Base-by-base conservation (phyloP, 306 rosid genomes). In the Purshia tridentata region DNA sequence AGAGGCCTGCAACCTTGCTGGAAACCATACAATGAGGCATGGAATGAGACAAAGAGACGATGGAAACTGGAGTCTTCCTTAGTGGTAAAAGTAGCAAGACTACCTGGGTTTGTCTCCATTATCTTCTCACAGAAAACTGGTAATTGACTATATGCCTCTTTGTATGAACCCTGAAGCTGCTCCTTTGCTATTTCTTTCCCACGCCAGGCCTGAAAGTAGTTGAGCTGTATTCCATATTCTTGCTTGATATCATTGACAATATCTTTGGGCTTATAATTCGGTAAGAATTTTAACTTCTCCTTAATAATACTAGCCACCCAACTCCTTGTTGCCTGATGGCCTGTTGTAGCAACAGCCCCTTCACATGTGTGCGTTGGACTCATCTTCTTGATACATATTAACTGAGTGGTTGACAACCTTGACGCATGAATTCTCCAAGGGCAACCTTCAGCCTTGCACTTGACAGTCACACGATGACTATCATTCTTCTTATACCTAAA, bases 371-470 rank as follows among this genome's bases (percentile, higher is more conserved):
- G 98, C 4, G 80, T 71, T 45, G 96, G 61, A 83, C 88, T 89
- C 96, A 94, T 94, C 82, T 94, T 94, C 88, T 94, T 94, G 74
- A 94, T 91, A 75, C 98, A 94, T 81, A 94, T 94, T 85, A 94
- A 83, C 69, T 86, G 98, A 64, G 98, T 91, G 14, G 92, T 91
- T 15, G 98, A 94, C 78, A 94, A 75, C 86, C 97, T 89, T 9
- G 98, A 94, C 40, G 98, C 98, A 77, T 94, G 98, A 77, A 94
- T 94, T 84, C 98, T 89, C 98, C 98, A 94, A 20, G 91, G 96
- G 74, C 98, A 94, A 67, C 95, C 95, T 75, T 94, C 98, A n/a
- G 95, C 93, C 82, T 94, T 94, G 83, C 98, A 94, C 86, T 91
- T 94, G 75, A 94, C 98, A 57, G 98, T 94, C 72, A 94, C 97